These are phyloP conservation scores for Serendipita sp. DNA, from an alignment of 768 basidiomycete genomes.

Conservation along the genomic window DNA sequence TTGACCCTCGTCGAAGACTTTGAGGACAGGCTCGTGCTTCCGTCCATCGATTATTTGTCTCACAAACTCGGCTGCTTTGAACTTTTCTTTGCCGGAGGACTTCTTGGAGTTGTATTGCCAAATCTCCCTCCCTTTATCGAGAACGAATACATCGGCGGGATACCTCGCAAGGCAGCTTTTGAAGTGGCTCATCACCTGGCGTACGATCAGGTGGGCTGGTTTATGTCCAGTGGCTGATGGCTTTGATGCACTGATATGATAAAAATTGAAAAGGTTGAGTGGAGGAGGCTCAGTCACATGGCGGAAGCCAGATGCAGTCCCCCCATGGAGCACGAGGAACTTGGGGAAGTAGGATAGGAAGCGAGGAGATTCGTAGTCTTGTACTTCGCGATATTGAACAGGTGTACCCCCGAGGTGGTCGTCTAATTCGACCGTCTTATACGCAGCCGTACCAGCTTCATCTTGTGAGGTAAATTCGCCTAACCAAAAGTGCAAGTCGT, in stretches of 20 bases:
- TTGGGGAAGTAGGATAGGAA: slow-evolving; percentile 36
- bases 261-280: slow-evolving; percentile 32
- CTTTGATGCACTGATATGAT: slow-evolving; percentile 27
- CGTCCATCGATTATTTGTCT: slow-evolving; percentile 29
- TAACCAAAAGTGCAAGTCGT: slow-evolving; percentile 52
- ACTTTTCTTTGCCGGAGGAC: slow-evolving; percentile 40
- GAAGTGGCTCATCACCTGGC: slow-evolving; percentile 8
- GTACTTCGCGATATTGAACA: slow-evolving; percentile 47
- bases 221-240: slow-evolving; percentile 1
- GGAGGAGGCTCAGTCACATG: slow-evolving; percentile 31
- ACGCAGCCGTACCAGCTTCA: slow-evolving; percentile 28
- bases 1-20: slow-evolving; percentile 32
- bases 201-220: slow-evolving; percentile 9
- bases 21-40: slow-evolving; percentile 12
- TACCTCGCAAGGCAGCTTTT: not conserved
- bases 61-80: slow-evolving; percentile 46
- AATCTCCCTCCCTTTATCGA: slow-evolving; percentile 38
- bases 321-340: slow-evolving; percentile 32
- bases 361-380: slow-evolving; percentile 36
- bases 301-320: slow-evolving; percentile 36
- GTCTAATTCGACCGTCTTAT: slow-evolving; percentile 52
- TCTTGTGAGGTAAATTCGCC: slow-evolving; percentile 43
- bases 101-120: slow-evolving; percentile 42
- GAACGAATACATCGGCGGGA: slow-evolving; percentile 35
- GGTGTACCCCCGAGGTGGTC: slow-evolving; percentile 42